Base-by-base conservation (phyloP, 2,329 filamentous ascomycete species). In the Pseudocercospora eumusae region DNA sequence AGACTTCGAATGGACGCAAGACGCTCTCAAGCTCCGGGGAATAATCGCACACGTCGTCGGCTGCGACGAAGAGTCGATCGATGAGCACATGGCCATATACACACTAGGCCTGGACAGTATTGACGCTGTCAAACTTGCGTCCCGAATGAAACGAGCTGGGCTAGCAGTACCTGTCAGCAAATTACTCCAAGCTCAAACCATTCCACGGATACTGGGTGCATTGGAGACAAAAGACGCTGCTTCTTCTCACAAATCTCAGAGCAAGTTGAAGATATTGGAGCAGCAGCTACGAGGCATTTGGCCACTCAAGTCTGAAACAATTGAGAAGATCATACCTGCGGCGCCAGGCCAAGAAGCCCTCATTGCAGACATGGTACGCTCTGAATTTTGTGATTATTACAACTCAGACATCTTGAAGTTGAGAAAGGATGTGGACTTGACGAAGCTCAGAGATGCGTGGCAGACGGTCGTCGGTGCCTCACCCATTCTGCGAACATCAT, bases 31-130 rank as follows among this genome's bases (percentile, higher is more conserved):
- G 0, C 78, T 96, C 6, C 83, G 85, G 25, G 74, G 80, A 3
- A 86, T 89, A 68, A 82, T 96, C 47, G 84, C 88, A 1, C 69
- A 72, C 0, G 77, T 96, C 4, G 84, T 87, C 0, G 82, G 81
- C 0, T 71, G 87, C 0, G 72, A 83, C 0, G 72, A 76, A 2
- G 73, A 80, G 1, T 76, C 81, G 0, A 78, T 96, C 40, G 74
- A 77, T 1, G 83, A 84, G 56, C 75, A 80, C 6, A 86, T 85
- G 0, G 88, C 88, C 0, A 85, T 97, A 10, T 87, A 96, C 42
- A 87, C 93, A 68, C 82, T 97, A 31, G 93, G 93, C 0, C 82
- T 97, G 6, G 93, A 97, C 78, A 96, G 93, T 70, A 96, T 97
- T 61, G 93, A 97, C 75, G 85, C 89, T 1, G 93, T 97, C 74